Percentiles rank a stretch among this genome's conserved stretches.
Conservation (phyloP, 2,329 filamentous ascomycete genomes). For the Lasiodiplodia theobromae region DNA sequence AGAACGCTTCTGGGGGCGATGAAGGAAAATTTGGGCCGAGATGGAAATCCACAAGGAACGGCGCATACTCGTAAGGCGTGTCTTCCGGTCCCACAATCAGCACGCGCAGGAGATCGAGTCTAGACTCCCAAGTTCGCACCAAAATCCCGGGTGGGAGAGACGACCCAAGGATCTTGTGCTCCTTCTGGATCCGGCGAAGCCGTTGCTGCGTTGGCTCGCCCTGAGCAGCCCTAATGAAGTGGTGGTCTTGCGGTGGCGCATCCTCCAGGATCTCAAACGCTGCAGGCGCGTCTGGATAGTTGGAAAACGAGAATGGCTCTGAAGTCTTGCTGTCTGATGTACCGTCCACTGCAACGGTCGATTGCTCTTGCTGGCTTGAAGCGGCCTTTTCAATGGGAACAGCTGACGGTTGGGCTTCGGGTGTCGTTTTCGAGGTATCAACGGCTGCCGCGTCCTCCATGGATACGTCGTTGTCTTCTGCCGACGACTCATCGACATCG, state of each 20-base stretch:
- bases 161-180: constrained; percentile 63
- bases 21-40: constrained; percentile 59
- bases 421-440: constrained; percentile 46
- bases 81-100: constrained; percentile 65
- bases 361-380: background rate
- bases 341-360: background rate
- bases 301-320: constrained; percentile 18
- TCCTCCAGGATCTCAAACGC: constrained; percentile 48
- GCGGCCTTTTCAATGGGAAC: constrained; percentile 5
- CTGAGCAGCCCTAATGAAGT: constrained; percentile 42
- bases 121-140: constrained; percentile 65
- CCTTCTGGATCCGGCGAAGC: constrained; percentile 62
- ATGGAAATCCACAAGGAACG: constrained; percentile 67
- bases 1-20: constrained; percentile 62
- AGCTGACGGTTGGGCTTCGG: constrained; percentile 42
- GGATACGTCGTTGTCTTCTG: constrained; percentile 45
- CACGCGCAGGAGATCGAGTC: constrained; percentile 65
- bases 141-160: constrained; percentile 64
- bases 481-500: constrained; percentile 45
- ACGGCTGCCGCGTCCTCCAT: constrained; percentile 41
- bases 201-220: constrained; percentile 46
- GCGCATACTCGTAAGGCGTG: constrained; percentile 67
- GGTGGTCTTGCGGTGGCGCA: constrained; percentile 43
- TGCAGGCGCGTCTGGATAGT: constrained; percentile 32
- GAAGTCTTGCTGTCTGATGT: constrained; percentile 31